A percentile compares a stretch with the other conserved stretches of the same genome.
These are phyloP conservation scores for Plasmodium malariae DNA, from an alignment of 169 alveolate genomes.

Conservation along the genomic window DNA sequence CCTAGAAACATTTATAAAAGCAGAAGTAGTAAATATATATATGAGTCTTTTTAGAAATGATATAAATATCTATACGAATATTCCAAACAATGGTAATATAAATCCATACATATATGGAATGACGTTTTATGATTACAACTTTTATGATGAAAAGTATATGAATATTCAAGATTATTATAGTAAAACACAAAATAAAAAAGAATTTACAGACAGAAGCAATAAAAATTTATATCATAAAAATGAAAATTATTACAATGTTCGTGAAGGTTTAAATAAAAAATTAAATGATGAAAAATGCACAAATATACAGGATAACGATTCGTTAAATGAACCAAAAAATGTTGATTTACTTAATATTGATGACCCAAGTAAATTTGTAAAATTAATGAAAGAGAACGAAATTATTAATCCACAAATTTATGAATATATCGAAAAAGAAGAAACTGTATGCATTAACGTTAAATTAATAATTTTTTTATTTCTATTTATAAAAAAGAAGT, in stretches of 20 bases:
- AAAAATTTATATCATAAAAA: constrained; percentile 24
- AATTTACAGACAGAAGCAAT: constrained; percentile 13
- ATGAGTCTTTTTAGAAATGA: constrained; percentile 75
- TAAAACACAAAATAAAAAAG: constrained; percentile 16
- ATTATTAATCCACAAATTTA: constrained; percentile 64
- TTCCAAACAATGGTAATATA: constrained; percentile 61
- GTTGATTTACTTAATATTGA: constrained; percentile 47
- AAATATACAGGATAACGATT: constrained; percentile 21
- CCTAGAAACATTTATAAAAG: constrained; percentile 70
- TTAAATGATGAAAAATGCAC: neutral
- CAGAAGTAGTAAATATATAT: constrained; percentile 61
- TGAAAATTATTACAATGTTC: constrained; percentile 24
- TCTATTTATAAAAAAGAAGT: constrained; percentile 62
- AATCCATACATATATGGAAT: constrained; percentile 70
- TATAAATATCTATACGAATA: constrained; percentile 63
- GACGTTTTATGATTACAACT: constrained; percentile 74
- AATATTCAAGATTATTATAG: constrained; percentile 48
- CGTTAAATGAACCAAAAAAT: constrained; percentile 20
- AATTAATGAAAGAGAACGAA: constrained; percentile 64
- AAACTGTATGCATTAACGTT: constrained; percentile 68
- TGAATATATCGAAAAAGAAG: constrained; percentile 72
- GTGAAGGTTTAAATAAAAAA: constrained; percentile 17
- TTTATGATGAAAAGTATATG: constrained; percentile 61
- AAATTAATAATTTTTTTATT: constrained; percentile 61
- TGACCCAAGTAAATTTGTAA: constrained; percentile 63